These are phyloP conservation scores for Botrytis medusae DNA, from an alignment of 2,329 filamentous ascomycete species.

Conservation along the genomic window DNA sequence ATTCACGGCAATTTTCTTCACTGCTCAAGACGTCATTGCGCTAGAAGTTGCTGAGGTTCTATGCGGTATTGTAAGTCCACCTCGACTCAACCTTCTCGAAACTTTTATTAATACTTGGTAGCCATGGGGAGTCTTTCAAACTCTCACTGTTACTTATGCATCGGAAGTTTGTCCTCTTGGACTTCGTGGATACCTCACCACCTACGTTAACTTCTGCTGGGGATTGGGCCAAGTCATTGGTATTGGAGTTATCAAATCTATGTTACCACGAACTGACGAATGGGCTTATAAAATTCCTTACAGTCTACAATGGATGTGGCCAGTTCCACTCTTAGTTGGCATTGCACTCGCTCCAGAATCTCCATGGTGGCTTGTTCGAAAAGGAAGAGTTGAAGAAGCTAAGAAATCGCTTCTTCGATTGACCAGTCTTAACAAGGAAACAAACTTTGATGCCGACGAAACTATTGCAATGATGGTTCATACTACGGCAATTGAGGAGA, in stretches of 20 bases:
- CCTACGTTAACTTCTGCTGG: conserved; percentile 59
- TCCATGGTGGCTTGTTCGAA: conserved; percentile 51
- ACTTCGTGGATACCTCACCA: conserved; percentile 54
- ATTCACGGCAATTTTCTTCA: conserved; percentile 53
- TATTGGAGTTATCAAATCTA: conserved; percentile 50
- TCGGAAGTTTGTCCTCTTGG: conserved; percentile 58
- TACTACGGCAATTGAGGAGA: conserved; percentile 56
- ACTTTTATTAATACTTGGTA: conserved; percentile 26
- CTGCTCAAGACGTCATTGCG: conserved; percentile 47
- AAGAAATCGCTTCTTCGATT: conserved; percentile 41
- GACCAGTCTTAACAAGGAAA: conserved; percentile 44
- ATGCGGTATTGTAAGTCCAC: conserved; percentile 40
- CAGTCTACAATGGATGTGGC: conserved; percentile 44
- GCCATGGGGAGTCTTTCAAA: conserved; percentile 47
- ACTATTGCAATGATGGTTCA: conserved; percentile 57
- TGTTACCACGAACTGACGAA: conserved; percentile 47
- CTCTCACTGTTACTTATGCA: conserved; percentile 39
- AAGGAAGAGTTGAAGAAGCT: conserved; percentile 46
- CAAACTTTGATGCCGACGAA: conserved; percentile 46
- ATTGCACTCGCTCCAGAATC: conserved; percentile 50
- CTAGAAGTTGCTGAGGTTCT: conserved; percentile 50
- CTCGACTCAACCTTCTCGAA: not conserved
- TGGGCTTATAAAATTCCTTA: conserved; percentile 55
- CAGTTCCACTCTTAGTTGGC: conserved; percentile 48
- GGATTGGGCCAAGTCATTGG: conserved; percentile 52